phyloP scores from a whole-genome alignment of 1,139 yeast genomes.

The Ogataea hybrid region DNA sequence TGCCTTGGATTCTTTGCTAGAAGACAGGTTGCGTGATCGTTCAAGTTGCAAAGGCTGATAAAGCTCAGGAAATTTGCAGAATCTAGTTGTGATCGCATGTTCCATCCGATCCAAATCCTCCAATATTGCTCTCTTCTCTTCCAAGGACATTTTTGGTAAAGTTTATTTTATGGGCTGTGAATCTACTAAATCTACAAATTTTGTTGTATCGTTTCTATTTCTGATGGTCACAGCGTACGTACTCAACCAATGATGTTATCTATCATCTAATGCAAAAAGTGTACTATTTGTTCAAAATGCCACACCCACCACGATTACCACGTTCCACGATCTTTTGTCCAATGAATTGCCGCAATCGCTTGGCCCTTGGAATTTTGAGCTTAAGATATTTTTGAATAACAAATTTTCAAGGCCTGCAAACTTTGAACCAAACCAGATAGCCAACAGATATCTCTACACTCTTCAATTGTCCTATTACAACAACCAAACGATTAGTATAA shows the following conservation, averaged over 20 bases:
- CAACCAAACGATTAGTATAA: conserved; percentile 47
- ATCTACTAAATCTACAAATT: too few species aligned
- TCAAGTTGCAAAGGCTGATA: conserved; percentile 21
- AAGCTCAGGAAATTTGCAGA: conserved; percentile 46
- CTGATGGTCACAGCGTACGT: conserved; percentile 26
- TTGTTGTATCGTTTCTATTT: neutral
- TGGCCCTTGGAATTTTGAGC: conserved; percentile 64
- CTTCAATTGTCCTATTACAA: conserved; percentile 53
- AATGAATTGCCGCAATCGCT: conserved; percentile 58
- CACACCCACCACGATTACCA: conserved; percentile 62
- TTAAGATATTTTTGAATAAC: conserved; percentile 65
- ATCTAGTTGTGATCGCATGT: conserved; percentile 48
- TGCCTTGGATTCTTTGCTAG: neutral
- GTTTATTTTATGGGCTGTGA: neutral
- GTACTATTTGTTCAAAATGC: conserved; percentile 54
- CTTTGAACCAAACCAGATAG: conserved; percentile 37
- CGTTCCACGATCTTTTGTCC: conserved; percentile 63
- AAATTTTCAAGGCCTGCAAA: conserved; percentile 47
- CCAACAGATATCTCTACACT: conserved; percentile 53
- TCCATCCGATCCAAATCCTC: conserved; percentile 61
- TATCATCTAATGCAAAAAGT: conserved; percentile 28
- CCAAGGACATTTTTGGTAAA: conserved; percentile 27
- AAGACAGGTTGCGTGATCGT: too few species aligned
- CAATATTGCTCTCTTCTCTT: conserved; percentile 37
- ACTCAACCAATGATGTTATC: neutral